Evolutionary conservation across 805 yeast genomes (phyloP), one percentile per base, ranked within the genome.

Genomic region (Candida khao-thaluensis): DNA sequence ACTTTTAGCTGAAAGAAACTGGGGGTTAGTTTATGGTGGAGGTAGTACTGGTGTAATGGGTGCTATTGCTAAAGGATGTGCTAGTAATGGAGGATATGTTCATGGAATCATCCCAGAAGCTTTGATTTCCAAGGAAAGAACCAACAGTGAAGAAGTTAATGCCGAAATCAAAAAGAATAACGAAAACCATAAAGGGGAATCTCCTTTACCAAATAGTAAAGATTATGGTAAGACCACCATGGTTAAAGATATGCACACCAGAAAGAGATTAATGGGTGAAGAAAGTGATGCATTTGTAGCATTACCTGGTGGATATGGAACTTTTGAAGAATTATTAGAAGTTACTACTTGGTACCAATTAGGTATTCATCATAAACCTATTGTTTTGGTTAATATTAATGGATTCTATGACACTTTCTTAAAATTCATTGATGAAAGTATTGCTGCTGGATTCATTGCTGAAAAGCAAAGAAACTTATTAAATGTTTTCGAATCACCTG

Each of bases 271-370:
- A 69, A 88, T 88, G 96, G 95, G 89, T 20, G 73, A 76, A 53
- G 90, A 84, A 59, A 82, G 91, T n/a, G 79, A 79, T 49, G 95
- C 91, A 0, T 88, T 88, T 60, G 77, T 88, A 31, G 95, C 95
- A 0, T 72, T 88, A 66, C 95, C 96, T 10, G 96, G 96, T 46
- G 96, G 96, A 2, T 87, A 80, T 57, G 96, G 96, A 36, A 87
- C 95, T 6, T 64, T 86, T 56, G 96, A 88, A 62, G 96, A 88
- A 64, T 70, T 88, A 45, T 81, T 87, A 82, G 96, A 88, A 66
- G 83, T 86, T 40, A 83, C 84, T 43, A 88, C 96, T 3, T 88
- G 96, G 96, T 79, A 81, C 35, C 96, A 88, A 68, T 71, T 88
- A 52, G 93, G 90, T 23, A 87, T 88, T 49, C 96, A 88, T 60